A percentile compares a stretch with the other conserved stretches of the same genome.
These are phyloP conservation scores for Nitzschia palea DNA, from an alignment of 108 stramenopile genomes.

Conservation along the genomic window DNA sequence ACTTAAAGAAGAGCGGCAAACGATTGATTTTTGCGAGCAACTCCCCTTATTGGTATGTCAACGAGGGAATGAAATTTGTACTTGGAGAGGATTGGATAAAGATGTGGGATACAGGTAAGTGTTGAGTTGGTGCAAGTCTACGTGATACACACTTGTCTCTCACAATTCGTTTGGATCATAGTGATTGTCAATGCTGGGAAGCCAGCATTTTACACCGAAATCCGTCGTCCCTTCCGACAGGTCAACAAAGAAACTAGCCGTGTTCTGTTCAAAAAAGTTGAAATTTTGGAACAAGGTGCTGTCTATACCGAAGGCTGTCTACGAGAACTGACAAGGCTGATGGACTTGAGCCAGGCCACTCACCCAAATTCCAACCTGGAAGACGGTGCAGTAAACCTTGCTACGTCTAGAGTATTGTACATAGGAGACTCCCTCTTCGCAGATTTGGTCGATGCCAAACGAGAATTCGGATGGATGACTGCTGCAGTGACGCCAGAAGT, in stretches of 20 bases:
- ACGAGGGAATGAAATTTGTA: constrained; percentile 93
- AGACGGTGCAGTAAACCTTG: constrained; percentile 44
- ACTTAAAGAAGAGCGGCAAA: constrained; percentile 69
- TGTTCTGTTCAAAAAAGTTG: constrained; percentile 65
- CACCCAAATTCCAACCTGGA: constrained; percentile 19
- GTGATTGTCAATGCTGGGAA: constrained; percentile 88
- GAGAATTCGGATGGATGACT: constrained; percentile 88
- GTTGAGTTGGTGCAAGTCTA: background rate
- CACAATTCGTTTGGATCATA: constrained; percentile 51
- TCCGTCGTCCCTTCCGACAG: constrained; percentile 84
- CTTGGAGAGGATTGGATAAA: constrained; percentile 89
- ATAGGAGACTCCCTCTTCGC: constrained; percentile 97
- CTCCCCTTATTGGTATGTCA: constrained; percentile 91
- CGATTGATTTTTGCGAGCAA: constrained; percentile 85
- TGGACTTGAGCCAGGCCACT: constrained; percentile 45
- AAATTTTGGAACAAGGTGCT: constrained; percentile 44
- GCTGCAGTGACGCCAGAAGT: constrained; percentile 90
- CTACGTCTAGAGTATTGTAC: constrained; percentile 85
- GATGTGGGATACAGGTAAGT: constrained; percentile 76
- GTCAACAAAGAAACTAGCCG: constrained; percentile 57
- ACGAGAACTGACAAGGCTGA: constrained; percentile 62
- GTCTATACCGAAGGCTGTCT: constrained; percentile 87
- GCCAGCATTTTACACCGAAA: constrained; percentile 91
- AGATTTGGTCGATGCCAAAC: constrained; percentile 96
- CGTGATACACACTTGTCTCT: background rate